Evolutionary conservation across 2,329 filamentous ascomycete species (phyloP).

Genomic region (Hymenoscyphus linearis): DNA sequence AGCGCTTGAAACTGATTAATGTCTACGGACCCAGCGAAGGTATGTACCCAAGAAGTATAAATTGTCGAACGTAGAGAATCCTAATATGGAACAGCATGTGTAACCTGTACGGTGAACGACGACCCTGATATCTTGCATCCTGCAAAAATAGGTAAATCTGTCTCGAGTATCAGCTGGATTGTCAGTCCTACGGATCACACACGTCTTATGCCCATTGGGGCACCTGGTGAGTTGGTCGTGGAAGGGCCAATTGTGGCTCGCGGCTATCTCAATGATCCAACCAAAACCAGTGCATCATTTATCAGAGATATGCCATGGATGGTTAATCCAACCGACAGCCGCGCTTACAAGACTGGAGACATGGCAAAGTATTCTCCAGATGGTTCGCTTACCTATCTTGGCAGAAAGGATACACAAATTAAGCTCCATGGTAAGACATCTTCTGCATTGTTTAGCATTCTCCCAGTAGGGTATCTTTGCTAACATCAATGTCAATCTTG

Average conservation of each 20-base stretch:
- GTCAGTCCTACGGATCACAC: slow-evolving; percentile 13
- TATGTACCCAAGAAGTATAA: no score
- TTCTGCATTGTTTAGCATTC: slow-evolving; percentile 23
- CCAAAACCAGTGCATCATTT: not conserved
- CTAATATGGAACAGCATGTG: no score
- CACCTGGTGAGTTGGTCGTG: slow-evolving; percentile 18
- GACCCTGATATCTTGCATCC: no score
- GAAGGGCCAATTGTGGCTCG: slow-evolving; percentile 51
- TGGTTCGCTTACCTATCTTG: slow-evolving; percentile 47
- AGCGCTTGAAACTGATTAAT: slow-evolving; percentile 35
- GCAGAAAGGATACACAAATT: slow-evolving; percentile 61
- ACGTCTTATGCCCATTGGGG: slow-evolving; percentile 14
- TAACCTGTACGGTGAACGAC: no score
- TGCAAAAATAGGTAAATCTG: no score
- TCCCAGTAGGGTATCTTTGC: no score
- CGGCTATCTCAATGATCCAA: slow-evolving; percentile 50
- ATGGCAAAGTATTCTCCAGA: slow-evolving; percentile 49
- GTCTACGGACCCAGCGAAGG: slow-evolving; percentile 29
- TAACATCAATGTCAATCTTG: no score
- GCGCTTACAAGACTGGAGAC: slow-evolving; percentile 55
- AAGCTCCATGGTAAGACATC: slow-evolving; percentile 60
- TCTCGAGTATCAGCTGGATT: slow-evolving; percentile 36
- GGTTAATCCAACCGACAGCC: not conserved
- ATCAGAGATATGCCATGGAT: not conserved
- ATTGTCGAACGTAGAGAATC: no score